A percentile compares a stretch with the other conserved stretches of the same genome.
Conservation (phyloP, 495 filamentous ascomycete genomes). For the Podospora comata region DNA sequence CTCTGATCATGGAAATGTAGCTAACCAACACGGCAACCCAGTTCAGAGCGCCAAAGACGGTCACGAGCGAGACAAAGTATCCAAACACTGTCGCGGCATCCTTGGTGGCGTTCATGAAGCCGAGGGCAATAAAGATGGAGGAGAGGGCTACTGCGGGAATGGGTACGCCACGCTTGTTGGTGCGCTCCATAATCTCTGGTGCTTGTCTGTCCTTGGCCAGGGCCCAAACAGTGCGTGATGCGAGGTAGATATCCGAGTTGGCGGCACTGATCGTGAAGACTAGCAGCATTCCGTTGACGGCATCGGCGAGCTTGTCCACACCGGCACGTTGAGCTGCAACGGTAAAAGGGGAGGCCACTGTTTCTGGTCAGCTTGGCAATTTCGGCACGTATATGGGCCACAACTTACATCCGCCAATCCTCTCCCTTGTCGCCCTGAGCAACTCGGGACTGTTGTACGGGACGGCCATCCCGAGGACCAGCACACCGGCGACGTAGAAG, state of each 20-base stretch:
- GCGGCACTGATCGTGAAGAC: slow-evolving; percentile 75
- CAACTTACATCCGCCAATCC: slow-evolving; percentile 41
- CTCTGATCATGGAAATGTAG: slow-evolving; percentile 76
- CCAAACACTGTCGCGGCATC: slow-evolving; percentile 67
- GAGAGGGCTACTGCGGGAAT: slow-evolving; percentile 62
- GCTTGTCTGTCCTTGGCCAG: slow-evolving; percentile 75
- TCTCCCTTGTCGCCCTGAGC: slow-evolving; percentile 48
- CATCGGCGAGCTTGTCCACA: slow-evolving; percentile 62
- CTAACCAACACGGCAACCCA: slow-evolving; percentile 83
- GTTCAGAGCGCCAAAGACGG: slow-evolving; percentile 75
- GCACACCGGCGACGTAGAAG: slow-evolving; percentile 68
- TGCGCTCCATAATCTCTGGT: slow-evolving; percentile 64
- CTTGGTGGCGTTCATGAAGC: slow-evolving; percentile 73
- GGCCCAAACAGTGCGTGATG: slow-evolving; percentile 75
- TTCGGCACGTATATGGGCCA: not conserved
- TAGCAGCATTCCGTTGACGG: slow-evolving; percentile 79
- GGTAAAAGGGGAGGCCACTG: slow-evolving; percentile 64
- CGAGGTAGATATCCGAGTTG: slow-evolving; percentile 80
- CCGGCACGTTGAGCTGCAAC: slow-evolving; percentile 60
- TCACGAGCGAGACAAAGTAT: slow-evolving; percentile 83
- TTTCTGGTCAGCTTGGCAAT: not conserved
- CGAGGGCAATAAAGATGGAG: slow-evolving; percentile 62
- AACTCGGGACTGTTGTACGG: slow-evolving; percentile 58
- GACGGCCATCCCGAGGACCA: slow-evolving; percentile 69
- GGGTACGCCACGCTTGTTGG: slow-evolving; percentile 73